Base-by-base conservation (phyloP, 352 stramenopile species). In the Paralagenidium karlingii region DNA sequence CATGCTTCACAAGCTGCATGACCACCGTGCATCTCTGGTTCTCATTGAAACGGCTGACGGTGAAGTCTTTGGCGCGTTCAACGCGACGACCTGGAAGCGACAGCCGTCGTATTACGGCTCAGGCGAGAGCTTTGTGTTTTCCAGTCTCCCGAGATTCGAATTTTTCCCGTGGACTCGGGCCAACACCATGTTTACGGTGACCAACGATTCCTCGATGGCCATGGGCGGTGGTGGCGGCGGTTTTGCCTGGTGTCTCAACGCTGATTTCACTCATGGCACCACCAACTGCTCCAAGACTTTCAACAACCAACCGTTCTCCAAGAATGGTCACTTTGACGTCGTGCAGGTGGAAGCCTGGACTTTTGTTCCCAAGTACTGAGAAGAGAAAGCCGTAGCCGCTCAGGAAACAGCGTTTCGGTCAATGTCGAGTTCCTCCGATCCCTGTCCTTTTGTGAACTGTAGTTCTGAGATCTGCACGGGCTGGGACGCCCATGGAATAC, bases 41-140 rank as follows among this genome's bases (percentile, higher is more conserved):
- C 50, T 86, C 11, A 58, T 86, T 2, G 68, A 86, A 47, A 86
- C 73, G 1, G 58, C 60, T 11, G 48, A 59, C 15, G 69, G 69
- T 8, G 73, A 82, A 5, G 49, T 82, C 18, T 83, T 86, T 49
- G 73, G 73, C 18, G 73, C 60, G 10, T 86, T 82, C 32, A 47
- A 43, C 11, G 52, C 62, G 3, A 55, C 60, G 27, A 32, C 57
- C 24, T 86, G 73, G 73, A 43, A 55, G 6, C 50, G 49, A 5
- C 68, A 60, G n/a, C 31, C 48, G 10, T 79, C 68, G 13, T 86
- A 83, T 49, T 86, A 86, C 24, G 73, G 73, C 38, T 66, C 58
- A 8, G 73, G 73, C 36, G 68, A 86, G 47, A 68, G 60, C 9
- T 86, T 86, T 40, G 68, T 86, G 28, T 86, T 86, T 34, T 73